phyloP scores from a whole-genome alignment of 768 basidiomycete species.

The Boletus pseudopeckii region DNA sequence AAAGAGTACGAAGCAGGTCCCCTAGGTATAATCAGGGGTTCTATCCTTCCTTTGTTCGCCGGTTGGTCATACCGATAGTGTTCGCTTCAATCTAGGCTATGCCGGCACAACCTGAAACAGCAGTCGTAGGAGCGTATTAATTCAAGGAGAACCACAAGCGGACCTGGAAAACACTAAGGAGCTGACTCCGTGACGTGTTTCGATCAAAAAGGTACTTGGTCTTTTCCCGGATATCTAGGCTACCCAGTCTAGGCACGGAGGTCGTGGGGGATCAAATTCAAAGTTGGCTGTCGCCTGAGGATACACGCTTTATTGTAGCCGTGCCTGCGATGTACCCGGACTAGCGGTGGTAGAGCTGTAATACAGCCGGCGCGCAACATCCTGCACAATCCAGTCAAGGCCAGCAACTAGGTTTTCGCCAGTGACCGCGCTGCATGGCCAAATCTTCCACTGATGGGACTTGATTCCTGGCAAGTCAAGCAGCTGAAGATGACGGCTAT shows the following conservation, averaged over 20 bases:
- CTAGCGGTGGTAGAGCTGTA: slow-evolving; percentile 50
- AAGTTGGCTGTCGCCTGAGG: not conserved
- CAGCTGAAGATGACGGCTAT: slow-evolving; percentile 44
- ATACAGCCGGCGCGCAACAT: slow-evolving; percentile 85
- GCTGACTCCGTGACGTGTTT: slow-evolving; percentile 6
- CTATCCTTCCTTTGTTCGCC: slow-evolving; percentile 1
- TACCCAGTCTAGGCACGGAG: slow-evolving; percentile 9
- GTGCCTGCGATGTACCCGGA: slow-evolving; percentile 1
- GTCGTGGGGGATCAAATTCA: slow-evolving; percentile 8
- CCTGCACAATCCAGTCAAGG: slow-evolving; percentile 88
- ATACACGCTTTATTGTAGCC: not conserved
- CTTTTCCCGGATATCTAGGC: not conserved
- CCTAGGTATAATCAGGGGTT: not conserved
- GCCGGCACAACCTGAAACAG: slow-evolving; percentile 12
- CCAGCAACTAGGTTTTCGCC: slow-evolving; percentile 82
- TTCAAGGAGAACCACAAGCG: slow-evolving; percentile 7
- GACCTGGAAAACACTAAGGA: slow-evolving; percentile 4
- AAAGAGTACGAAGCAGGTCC: not conserved
- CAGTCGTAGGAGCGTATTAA: not conserved
- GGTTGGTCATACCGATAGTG: slow-evolving; percentile 6
- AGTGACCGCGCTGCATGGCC: slow-evolving; percentile 89
- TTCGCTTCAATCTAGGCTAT: slow-evolving; percentile 9
- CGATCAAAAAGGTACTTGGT: slow-evolving; percentile 6
- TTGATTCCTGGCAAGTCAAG: slow-evolving; percentile 77
- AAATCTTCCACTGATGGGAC: slow-evolving; percentile 87